Evolutionary conservation across 805 yeast genomes (phyloP), one percentile per base, ranked within the genome.

Genomic region (Myxozyma melibiosi): DNA sequence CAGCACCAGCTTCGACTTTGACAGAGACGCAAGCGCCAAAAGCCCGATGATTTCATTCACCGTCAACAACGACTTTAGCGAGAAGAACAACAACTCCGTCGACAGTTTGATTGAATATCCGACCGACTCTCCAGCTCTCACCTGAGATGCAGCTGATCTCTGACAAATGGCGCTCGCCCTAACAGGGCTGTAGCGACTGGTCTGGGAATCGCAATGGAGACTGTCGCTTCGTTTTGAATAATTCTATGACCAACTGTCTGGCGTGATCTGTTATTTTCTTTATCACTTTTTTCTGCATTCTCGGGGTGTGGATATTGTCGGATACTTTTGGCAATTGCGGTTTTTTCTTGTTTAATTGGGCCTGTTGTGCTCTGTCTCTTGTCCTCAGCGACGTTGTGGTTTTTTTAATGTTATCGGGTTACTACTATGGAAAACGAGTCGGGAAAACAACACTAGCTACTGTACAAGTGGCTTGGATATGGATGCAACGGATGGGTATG

Each of bases 131-230:
- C 61, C 50, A 25, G 54, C 53, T 42, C 55, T 57, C 54, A 33
- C 14, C n/a, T 31, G 61, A 57, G 57, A 43, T 53, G 53, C 61
- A 47, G 61, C 61, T 25, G 44, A 47, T 53, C 43, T n/a, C 53
- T 33, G 58, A 35, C 62, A 58, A 16, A 39, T 58, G 62, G 62
- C 62, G 62, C 62, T 58, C 62, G 62, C 62, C 37, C 34, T 34
- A 27, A 27, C 51, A n/a, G n/a, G 39, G 62, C 62, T 52, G 62
- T 31, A 55, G 62, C 62, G 62, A 58, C 62, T 54, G 62, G 62
- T 38, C 49, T 22, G 51, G 44, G 53, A n/a, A 45, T 38, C 34
- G 62, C 58, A 55, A 41, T 46, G 56, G 62, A 31, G 38, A 30
- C 25, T 22, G 50, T 22, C 18, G 31, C 31, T 27, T 45, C 50